Conservation (phyloP, 768 basidiomycete species). For the Rhizopogon roseolus region DNA sequence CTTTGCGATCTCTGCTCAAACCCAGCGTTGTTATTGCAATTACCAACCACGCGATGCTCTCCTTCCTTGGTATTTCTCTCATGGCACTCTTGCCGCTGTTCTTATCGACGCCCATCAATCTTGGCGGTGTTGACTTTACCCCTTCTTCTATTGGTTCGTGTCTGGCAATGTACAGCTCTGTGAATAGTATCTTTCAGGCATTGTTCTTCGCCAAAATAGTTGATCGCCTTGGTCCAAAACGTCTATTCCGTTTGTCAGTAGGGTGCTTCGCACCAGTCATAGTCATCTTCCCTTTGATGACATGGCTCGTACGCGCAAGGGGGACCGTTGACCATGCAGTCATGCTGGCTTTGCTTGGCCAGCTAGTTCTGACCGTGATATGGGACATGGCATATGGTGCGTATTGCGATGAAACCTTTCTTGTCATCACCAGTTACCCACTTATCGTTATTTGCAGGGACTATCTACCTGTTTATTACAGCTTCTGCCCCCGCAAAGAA, state of each 20-base stretch:
- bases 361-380: conserved; percentile 21
- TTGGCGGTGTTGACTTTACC: conserved; percentile 38
- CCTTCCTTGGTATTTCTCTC: conserved; percentile 37
- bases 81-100: conserved; percentile 40
- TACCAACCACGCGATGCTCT: conserved; percentile 35
- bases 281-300: conserved; percentile 43
- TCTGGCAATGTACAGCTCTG: conserved; percentile 31
- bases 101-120: conserved; percentile 35
- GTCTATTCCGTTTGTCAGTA: conserved; percentile 35
- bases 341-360: conserved; percentile 31
- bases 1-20: conserved; percentile 36
- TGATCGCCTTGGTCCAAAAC: conserved; percentile 35
- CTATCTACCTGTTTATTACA: conserved; percentile 51
- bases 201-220: conserved; percentile 36
- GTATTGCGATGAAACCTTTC: conserved; percentile 11
- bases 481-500: conserved; percentile 46
- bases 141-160: conserved; percentile 37
- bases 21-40: conserved; percentile 36
- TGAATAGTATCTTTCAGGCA: conserved; percentile 34
- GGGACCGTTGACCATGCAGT: conserved; percentile 29
- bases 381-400: conserved; percentile 40
- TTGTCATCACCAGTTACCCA: conserved; percentile 30
- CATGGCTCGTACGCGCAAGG: conserved; percentile 26
- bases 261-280: conserved; percentile 34
- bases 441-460: conserved; percentile 31